Evolutionary conservation across 176 grass and related monocot genomes (phyloP).

Genomic region (Phragmites australis): DNA sequence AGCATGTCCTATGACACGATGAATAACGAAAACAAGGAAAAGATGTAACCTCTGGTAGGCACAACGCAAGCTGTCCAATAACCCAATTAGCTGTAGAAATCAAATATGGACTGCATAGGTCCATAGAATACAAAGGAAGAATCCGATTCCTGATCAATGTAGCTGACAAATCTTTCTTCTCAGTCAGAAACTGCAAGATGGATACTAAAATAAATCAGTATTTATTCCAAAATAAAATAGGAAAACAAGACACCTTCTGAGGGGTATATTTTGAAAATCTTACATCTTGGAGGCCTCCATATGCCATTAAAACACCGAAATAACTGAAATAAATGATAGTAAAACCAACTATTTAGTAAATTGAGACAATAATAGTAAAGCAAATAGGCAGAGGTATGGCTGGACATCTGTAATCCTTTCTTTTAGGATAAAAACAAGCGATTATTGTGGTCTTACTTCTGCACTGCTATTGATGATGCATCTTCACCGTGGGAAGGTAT

Average conservation of each 20-base stretch:
- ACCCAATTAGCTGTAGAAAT: conserved; percentile 91
- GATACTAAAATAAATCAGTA: conserved; percentile 30
- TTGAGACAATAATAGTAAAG: conserved; percentile 19
- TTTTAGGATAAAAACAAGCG: conserved; percentile 6
- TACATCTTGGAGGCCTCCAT: conserved; percentile 90
- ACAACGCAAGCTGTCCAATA: conserved; percentile 68
- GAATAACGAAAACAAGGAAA: conserved; percentile 26
- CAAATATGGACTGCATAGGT: conserved; percentile 64
- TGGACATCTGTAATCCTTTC: background rate
- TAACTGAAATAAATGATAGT: conserved; percentile 65
- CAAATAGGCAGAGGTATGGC: conserved; percentile 13
- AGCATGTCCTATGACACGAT: conserved; percentile 8
- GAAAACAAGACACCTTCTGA: background rate
- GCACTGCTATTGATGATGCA: conserved; percentile 59
- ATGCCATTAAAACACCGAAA: conserved; percentile 91
- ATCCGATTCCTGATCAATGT: conserved; percentile 72
- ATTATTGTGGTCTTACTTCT: conserved; percentile 56
- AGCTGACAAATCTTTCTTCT: conserved; percentile 56
- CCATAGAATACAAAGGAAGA: conserved; percentile 75
- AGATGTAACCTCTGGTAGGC: conserved; percentile 66
- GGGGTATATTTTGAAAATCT: conserved; percentile 39
- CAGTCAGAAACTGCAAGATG: conserved; percentile 70
- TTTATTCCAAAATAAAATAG: conserved; percentile 15
- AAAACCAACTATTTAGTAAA: conserved; percentile 22
- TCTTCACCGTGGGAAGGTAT: conserved; percentile 68